Conservation (phyloP, 2,329 filamentous ascomycete genomes). For the Fusarium sp. region DNA sequence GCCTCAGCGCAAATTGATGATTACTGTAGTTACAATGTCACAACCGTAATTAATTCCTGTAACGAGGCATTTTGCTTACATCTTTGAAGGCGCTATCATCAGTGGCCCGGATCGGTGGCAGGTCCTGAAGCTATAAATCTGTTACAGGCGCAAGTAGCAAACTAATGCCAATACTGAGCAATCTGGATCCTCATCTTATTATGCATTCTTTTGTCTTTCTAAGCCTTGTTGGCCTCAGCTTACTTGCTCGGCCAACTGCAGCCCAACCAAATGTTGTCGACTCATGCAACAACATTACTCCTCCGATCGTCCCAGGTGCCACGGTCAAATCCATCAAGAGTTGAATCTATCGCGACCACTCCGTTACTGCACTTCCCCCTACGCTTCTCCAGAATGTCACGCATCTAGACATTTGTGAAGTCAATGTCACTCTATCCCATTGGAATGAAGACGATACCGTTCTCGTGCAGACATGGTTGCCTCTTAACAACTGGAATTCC, state of each 20-base stretch:
- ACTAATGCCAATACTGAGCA: not conserved
- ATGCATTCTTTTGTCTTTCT: not conserved
- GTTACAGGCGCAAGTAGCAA: not conserved
- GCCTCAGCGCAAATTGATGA: accelerated
- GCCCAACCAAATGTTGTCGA: not conserved
- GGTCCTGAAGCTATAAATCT: not conserved
- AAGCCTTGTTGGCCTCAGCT: not conserved
- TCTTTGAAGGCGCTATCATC: accelerated
- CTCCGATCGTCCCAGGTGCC: not conserved
- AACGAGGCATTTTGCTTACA: not conserved
- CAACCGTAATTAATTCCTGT: not conserved
- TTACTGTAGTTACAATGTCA: not conserved
- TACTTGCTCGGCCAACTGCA: not conserved
- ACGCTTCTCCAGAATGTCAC: not conserved
- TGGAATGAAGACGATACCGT: not conserved
- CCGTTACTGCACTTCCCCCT: not conserved
- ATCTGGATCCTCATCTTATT: not conserved
- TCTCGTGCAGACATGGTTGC: not conserved
- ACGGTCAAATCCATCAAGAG: not conserved
- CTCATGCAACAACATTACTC: not conserved
- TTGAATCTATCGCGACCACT: not conserved
- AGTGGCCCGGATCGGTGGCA: not conserved
- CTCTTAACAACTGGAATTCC: not conserved
- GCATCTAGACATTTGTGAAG: not conserved
- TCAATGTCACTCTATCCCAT: not conserved